A percentile compares a stretch with the other conserved stretches of the same genome.
phyloP scores from a whole-genome alignment of 495 filamentous ascomycete genomes.

The Penicillium bovifimosum region DNA sequence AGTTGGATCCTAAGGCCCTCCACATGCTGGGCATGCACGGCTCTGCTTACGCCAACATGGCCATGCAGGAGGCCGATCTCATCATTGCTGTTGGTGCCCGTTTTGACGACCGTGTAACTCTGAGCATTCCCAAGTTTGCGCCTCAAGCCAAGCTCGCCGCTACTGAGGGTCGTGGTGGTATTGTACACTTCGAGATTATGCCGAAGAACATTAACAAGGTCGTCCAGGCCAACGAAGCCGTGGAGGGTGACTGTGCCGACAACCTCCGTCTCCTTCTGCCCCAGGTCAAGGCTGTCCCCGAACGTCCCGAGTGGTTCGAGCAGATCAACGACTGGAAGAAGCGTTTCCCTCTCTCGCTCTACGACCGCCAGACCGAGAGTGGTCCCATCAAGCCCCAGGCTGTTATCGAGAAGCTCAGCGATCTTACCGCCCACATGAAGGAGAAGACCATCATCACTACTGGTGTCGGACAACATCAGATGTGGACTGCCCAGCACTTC shows the following conservation, averaged over 20 bases:
- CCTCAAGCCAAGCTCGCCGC: constrained; percentile 53
- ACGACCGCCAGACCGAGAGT: constrained; percentile 61
- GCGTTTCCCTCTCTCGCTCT: constrained; percentile 70
- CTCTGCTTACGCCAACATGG: constrained; percentile 59
- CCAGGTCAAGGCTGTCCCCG: constrained; percentile 52
- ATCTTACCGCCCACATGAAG: constrained; percentile 68
- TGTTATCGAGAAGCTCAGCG: constrained; percentile 77
- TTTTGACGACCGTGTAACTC: constrained; percentile 59
- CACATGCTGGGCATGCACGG: constrained; percentile 66
- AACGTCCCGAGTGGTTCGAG: constrained; percentile 76
- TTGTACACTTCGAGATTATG: constrained; percentile 61
- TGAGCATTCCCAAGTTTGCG: constrained; percentile 49
- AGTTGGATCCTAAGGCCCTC: constrained; percentile 52
- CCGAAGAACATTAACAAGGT: constrained; percentile 65
- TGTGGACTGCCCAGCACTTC: constrained; percentile 96
- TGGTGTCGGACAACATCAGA: constrained; percentile 95
- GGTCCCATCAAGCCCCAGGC: constrained; percentile 86
- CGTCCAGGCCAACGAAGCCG: constrained; percentile 55
- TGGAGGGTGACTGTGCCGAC: constrained; percentile 54
- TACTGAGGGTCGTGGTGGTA: constrained; percentile 53
- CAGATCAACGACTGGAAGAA: constrained; percentile 88
- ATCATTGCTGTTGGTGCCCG: constrained; percentile 60
- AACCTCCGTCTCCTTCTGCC: constrained; percentile 73
- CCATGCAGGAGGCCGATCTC: constrained; percentile 60
- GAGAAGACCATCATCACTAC: constrained; percentile 81